Conservation (phyloP, 495 filamentous ascomycete genomes). For the Podospora australis region DNA sequence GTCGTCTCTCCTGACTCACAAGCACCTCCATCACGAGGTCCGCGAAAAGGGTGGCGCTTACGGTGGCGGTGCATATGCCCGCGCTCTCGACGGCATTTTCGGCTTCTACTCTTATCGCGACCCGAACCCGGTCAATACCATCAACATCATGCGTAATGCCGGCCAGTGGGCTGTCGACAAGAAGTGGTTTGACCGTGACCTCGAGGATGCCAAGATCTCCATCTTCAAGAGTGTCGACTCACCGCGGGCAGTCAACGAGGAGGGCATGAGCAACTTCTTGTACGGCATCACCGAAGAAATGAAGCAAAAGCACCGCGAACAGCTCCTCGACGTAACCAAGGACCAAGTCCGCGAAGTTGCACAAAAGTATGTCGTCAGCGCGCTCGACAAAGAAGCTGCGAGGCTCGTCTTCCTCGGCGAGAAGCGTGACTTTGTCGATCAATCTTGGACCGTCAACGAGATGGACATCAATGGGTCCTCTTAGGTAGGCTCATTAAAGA, state of each 20-base stretch:
- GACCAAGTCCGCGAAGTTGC: slow-evolving; percentile 75
- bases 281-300: slow-evolving; percentile 82
- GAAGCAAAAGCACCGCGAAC: slow-evolving; percentile 78
- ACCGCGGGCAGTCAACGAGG: slow-evolving; percentile 76
- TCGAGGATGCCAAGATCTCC: slow-evolving; percentile 92
- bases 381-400: slow-evolving; percentile 44
- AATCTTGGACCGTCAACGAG: slow-evolving; percentile 44
- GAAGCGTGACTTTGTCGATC: slow-evolving; percentile 68
- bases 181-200: slow-evolving; percentile 75
- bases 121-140: slow-evolving; percentile 85
- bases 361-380: slow-evolving; percentile 72
- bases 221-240: slow-evolving; percentile 97
- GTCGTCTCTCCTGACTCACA: slow-evolving; percentile 91
- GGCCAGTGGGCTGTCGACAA: slow-evolving; percentile 80
- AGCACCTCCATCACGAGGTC: slow-evolving; percentile 94
- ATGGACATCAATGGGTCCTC: slow-evolving; percentile 42
- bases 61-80: slow-evolving; percentile 81
- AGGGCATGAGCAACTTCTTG: slow-evolving; percentile 80
- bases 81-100: slow-evolving; percentile 73
- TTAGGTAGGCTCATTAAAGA: slow-evolving; percentile 4
- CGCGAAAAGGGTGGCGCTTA: slow-evolving; percentile 97
- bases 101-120: slow-evolving; percentile 95
- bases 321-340: slow-evolving; percentile 78
- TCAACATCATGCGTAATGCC: slow-evolving; percentile 77
- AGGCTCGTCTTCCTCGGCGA: slow-evolving; percentile 73